Percentiles rank a stretch among this genome's conserved stretches.
These are phyloP conservation scores for Pseudognaphalium luteoalbum DNA, from an alignment of 129 eudicot species.

Conservation along the genomic window DNA sequence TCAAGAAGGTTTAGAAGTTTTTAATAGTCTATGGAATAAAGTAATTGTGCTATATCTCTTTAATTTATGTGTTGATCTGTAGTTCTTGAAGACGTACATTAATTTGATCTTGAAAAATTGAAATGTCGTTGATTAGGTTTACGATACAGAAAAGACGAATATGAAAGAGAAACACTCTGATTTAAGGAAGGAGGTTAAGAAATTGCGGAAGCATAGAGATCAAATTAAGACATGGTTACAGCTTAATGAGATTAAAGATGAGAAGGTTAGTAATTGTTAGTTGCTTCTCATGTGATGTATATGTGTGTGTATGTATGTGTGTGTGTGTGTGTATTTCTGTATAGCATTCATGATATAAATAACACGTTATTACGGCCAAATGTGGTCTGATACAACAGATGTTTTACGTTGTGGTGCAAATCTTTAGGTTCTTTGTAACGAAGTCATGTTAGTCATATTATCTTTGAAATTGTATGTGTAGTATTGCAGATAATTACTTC, in stretches of 20 bases:
- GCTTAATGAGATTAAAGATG: conserved; percentile 82
- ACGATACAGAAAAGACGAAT: conserved; percentile 79
- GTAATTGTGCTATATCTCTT: conserved; percentile 5
- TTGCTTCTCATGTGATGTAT: background rate
- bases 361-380: background rate
- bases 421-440: background rate
- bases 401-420: background rate
- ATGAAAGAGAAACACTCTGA: conserved; percentile 90
- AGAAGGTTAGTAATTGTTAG: conserved; percentile 42
- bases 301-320: too few relatives aligned
- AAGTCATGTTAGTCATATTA: background rate
- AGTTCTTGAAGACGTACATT: too few relatives aligned
- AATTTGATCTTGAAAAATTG: background rate
- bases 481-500: background rate
- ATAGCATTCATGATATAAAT: too few relatives aligned
- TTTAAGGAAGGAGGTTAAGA: conserved; percentile 92
- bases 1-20: conserved; percentile 84
- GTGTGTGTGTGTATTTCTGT: too few relatives aligned
- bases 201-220: conserved; percentile 79
- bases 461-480: background rate
- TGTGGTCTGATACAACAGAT: background rate
- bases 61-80: too few relatives aligned
- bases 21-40: conserved; percentile 88
- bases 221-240: conserved; percentile 91
- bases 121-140: conserved; percentile 45